Evolutionary conservation across 2,329 filamentous ascomycete genomes (phyloP), one percentile per base, ranked within the genome.

Genomic region (Mycosphaerella sp.): DNA sequence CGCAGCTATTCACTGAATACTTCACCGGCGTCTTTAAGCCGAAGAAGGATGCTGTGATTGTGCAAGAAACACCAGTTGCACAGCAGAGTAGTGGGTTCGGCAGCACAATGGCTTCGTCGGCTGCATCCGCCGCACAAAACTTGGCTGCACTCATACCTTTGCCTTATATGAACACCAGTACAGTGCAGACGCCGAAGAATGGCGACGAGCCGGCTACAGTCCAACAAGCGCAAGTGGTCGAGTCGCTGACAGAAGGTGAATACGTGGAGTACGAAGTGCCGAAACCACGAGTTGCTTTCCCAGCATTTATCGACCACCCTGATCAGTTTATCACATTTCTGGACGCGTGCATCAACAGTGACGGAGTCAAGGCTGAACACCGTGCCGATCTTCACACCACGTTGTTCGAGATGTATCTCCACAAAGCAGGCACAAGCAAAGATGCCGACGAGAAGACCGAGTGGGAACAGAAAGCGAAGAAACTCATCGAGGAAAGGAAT

Each of bases 321-420:
- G 82, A 91, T 54, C 85, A 96, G 66, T 97, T 98, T 64, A 92
- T 97, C 58, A 76, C 83, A 12, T 98, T 98, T 67, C 77, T 98
- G 0, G 92, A 98, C 71, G 89, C 90, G 4, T 91, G 92, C 57
- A 80, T 95, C 4, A 76, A 84, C 47, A 85, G 90, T 54, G 77
- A 83, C 17, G 79, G 80, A 21, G 72, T 95, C n/a, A 83, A 82
- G 17, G 78, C 87, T 36, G 79, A 83, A 7, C 87, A 96, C 67
- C 87, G 84, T 59, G 81, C 85, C 1, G 95, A 98, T 69, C 78
- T 98, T 12, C 93, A 93, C 66, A 97, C 92, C 0, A 96, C 95
- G 0, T 72, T 98, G 11, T 97, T 98, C 67, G 95, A 98, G 70
- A 97, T 98, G 87, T 98, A 97, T 67, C 76, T 98, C 7, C 87